Base-by-base conservation (phyloP, 176 grass and related monocot genomes). In the Carex myosuroides region DNA sequence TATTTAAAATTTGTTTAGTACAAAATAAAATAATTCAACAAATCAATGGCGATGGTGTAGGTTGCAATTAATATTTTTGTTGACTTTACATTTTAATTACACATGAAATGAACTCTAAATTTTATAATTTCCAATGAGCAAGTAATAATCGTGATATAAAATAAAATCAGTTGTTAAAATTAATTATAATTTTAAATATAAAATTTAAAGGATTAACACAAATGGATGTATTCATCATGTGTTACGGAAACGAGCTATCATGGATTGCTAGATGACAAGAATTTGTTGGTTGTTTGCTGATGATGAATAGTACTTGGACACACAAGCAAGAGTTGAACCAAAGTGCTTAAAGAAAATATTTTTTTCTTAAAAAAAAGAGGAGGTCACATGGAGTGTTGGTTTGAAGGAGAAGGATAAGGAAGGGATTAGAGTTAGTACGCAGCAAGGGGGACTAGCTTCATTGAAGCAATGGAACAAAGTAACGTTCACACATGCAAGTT, bases 311-410 rank as follows among this genome's bases (percentile, higher is more conserved):
- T 26, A 81, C 79, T 64, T 81, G 75, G 77, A 32, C 3, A 20
- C 13, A 35, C 22, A 81, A 81, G 79, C 61, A 81, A 60, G 77
- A 60, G 26, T 81, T 46, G 61, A 81, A 63, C 70, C 42, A 48
- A 13, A 60, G 29, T 61, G 18, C 57, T 26, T 50, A 44, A 64
- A 81, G 37, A 64, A 63, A 46, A 9, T 13, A 81, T 81, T 64
- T 35, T 81, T 81, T 80, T 56, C 41, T 42, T 35, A 80, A 80
- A 46, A 80, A 80, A 46, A 16, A 8, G 35, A 24, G 20, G 60
- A 81, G 18, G 79, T 80, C 79, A 81, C 79, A 81, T 81, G 79
- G 60, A 63, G 9, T 81, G 79, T 64, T 81, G 79, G 59, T 81
- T 81, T 81, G 57, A 81, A 81, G 1, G 22, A 81, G 33, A 81